These are phyloP conservation scores for Kodamaea sp. DNA, from an alignment of 1,139 yeast genomes.

Conservation along the genomic window DNA sequence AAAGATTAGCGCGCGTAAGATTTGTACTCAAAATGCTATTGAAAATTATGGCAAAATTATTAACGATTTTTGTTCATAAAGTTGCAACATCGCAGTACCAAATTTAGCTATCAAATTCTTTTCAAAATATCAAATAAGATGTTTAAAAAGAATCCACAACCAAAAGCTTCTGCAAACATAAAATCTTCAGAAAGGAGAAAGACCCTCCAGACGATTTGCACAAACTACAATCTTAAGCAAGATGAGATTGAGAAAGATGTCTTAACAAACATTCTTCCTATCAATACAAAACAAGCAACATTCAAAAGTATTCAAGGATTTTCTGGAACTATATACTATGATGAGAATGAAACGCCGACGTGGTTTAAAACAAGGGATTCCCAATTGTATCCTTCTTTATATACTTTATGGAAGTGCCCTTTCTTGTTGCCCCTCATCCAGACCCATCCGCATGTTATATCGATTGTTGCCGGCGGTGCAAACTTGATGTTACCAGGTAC, in stretches of 20 bases:
- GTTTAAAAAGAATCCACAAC: slow-evolving; percentile 27
- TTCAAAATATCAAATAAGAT: slow-evolving; percentile 4
- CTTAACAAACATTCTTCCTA: slow-evolving; percentile 53
- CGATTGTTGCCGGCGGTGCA: slow-evolving; percentile 69
- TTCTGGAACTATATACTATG: slow-evolving; percentile 62
- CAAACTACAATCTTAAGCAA: slow-evolving; percentile 44
- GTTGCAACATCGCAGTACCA: neutral
- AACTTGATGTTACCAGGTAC: slow-evolving; percentile 92
- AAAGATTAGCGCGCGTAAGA: no score
- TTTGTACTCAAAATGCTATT: no score
- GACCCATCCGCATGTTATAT: slow-evolving; percentile 73
- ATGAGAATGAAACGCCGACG: slow-evolving; percentile 61
- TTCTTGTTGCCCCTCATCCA: slow-evolving; percentile 58
- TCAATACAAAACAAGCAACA: slow-evolving; percentile 60
- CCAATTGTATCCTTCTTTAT: slow-evolving; percentile 64
- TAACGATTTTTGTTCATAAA: neutral
- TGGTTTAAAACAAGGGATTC: slow-evolving; percentile 67
- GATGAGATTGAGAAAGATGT: slow-evolving; percentile 42
- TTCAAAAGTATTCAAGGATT: slow-evolving; percentile 54
- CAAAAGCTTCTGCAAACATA: slow-evolving; percentile 73
- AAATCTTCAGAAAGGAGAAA: slow-evolving; percentile 79
- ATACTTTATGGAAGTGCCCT: slow-evolving; percentile 69
- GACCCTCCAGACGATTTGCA: slow-evolving; percentile 47
- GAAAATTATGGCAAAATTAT: no score
- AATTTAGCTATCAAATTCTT: neutral